Evolutionary conservation across 495 filamentous ascomycete genomes (phyloP), one percentile per base, ranked within the genome.

Genomic region (Podospora tetraspora): DNA sequence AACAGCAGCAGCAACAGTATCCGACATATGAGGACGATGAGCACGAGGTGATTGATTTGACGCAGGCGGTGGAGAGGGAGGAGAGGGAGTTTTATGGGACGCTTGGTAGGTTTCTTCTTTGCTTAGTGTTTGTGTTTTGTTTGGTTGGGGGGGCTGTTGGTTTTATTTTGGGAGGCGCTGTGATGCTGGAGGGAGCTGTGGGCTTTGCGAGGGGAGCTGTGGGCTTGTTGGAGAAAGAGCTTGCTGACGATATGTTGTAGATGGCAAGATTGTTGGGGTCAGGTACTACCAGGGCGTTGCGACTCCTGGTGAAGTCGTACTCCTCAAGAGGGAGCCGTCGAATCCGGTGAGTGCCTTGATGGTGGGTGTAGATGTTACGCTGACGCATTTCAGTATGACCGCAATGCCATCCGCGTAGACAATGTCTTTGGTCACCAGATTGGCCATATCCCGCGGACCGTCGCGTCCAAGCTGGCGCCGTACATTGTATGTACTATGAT

Each of bases 361-460:
- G 12, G 22, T 3, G 7, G 9, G 7, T 6, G 22, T 58, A 12
- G 64, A 22, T 64, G 73, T 37, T 21, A 34, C 13, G 57, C 25
- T 64, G 22, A 62, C 24, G 27, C 67, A 16, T 69, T 61, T 11
- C 68, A 79, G 64, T 93, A 91, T 72, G 92, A 95, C 72, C 67
- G 74, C 3, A 96, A 96, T 80, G 92, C 92, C 3, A 91, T 97
- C 62, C 86, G 87, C 7, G 85, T 95, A 2, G 82, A 90, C 68
- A 97, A 96, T 77, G 91, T 93, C n/a, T 85, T 90, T 77, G 84
- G 89, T 23, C 75, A 67, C 3, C 93, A 96, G 72, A 90, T 97
- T 67, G 94, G 94, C 3, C 92, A 97, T 76, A 84, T 97, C 57
- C 89, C 91, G 2, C 79, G 86, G 16, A 74, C 65, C 0, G 74